Evolutionary conservation across 176 grass and related monocot genomes (phyloP).

Genomic region (Thalia dealbata): DNA sequence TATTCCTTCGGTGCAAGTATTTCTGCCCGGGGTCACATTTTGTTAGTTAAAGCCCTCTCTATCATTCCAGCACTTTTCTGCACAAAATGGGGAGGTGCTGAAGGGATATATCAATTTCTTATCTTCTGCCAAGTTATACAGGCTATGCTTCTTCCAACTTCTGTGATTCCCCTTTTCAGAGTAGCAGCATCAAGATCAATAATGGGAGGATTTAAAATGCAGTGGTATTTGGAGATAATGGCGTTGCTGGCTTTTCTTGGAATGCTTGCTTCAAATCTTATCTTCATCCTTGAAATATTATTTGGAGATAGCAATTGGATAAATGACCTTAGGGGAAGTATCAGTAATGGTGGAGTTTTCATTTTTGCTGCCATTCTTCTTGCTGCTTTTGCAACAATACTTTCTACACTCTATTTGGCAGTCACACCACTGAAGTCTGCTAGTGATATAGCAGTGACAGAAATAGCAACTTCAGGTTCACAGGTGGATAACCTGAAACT

Average conservation of each 20-base stretch:
- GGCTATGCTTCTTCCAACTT: slow-evolving; percentile 87
- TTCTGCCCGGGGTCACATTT: slow-evolving; percentile 37
- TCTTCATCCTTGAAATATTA: slow-evolving; percentile 76
- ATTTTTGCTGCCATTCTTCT: slow-evolving; percentile 52
- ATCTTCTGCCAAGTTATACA: slow-evolving; percentile 86
- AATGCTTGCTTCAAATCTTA: slow-evolving; percentile 75
- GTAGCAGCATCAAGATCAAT: slow-evolving; percentile 78
- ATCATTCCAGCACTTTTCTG: slow-evolving; percentile 63
- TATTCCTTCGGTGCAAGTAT: slow-evolving; percentile 79
- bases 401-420: slow-evolving; percentile 65
- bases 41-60: slow-evolving; percentile 60
- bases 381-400: slow-evolving; percentile 46
- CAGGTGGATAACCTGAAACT: slow-evolving; percentile 22
- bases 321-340: slow-evolving; percentile 71
- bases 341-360: slow-evolving; percentile 46
- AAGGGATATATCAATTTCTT: slow-evolving; percentile 85
- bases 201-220: slow-evolving; percentile 74
- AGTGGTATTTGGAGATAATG: slow-evolving; percentile 72
- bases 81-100: slow-evolving; percentile 50
- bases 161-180: slow-evolving; percentile 77
- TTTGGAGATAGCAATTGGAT: slow-evolving; percentile 86
- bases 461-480: slow-evolving; percentile 28
- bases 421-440: slow-evolving; percentile 88
- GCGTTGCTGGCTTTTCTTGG: slow-evolving; percentile 67
- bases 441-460: slow-evolving; percentile 39